Evolutionary conservation across 768 basidiomycete genomes (phyloP).

Genomic region (Leccinum rimulosum): DNA sequence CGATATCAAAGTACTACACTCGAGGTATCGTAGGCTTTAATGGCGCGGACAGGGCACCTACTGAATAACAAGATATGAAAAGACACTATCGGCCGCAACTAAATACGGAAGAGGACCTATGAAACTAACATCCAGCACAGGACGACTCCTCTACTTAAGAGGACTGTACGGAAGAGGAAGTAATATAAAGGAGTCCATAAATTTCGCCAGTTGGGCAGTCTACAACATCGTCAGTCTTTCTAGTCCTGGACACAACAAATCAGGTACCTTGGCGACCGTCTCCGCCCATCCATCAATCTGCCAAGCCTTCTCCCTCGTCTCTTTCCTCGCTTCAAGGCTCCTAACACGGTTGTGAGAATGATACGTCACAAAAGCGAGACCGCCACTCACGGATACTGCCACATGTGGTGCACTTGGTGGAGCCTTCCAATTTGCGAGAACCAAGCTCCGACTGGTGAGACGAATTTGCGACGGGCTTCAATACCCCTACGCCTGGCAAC

Average conservation of each 20-base stretch:
- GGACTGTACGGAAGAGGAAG: slow-evolving; percentile 80
- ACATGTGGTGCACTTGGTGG: slow-evolving; percentile 92
- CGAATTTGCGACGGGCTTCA: slow-evolving; percentile 86
- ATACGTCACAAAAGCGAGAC: slow-evolving; percentile 4
- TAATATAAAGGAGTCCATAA: slow-evolving; percentile 87
- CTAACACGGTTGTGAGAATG: slow-evolving; percentile 35
- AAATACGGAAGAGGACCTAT: not conserved
- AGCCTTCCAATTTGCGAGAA: slow-evolving; percentile 84
- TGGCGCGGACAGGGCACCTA: not conserved
- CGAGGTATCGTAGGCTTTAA: not conserved
- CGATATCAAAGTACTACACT: not conserved
- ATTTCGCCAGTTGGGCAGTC: slow-evolving; percentile 85
- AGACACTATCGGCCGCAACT: not conserved
- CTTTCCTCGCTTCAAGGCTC: slow-evolving; percentile 76
- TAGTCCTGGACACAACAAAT: slow-evolving; percentile 14
- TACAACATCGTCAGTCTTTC: slow-evolving; percentile 32
- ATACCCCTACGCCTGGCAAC: slow-evolving; percentile 80
- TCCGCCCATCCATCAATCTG: slow-evolving; percentile 93
- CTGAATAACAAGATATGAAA: not conserved
- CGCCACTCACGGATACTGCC: slow-evolving; percentile 86
- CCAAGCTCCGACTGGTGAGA: slow-evolving; percentile 88
- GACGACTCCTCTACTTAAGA: slow-evolving; percentile 53
- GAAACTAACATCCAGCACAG: not conserved
- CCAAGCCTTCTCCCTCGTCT: slow-evolving; percentile 89
- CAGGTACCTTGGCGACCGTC: slow-evolving; percentile 79